Percentiles rank a stretch among this genome's conserved stretches.
Evolutionary conservation across 768 basidiomycete species (phyloP).

Genomic region (Lactifluus pinguis): DNA sequence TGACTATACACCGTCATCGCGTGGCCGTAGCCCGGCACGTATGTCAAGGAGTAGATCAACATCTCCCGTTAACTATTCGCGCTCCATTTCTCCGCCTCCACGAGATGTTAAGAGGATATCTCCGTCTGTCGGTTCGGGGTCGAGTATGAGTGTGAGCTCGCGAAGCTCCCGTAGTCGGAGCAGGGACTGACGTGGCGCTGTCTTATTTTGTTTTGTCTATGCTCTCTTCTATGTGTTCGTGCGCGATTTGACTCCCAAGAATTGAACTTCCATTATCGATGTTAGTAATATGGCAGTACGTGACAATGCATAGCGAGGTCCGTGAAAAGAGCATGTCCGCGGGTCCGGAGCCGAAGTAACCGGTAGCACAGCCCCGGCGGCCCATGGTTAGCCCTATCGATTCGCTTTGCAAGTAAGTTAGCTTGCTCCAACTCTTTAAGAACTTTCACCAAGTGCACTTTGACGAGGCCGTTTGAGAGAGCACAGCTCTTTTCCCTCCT

Average conservation of each 20-base stretch:
- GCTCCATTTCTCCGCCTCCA: slow-evolving; percentile 16
- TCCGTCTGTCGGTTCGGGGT: slow-evolving; percentile 18
- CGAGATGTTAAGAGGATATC: slow-evolving; percentile 7
- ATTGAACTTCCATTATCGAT: neutral
- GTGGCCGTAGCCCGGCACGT: neutral
- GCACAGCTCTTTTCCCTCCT: too few species aligned
- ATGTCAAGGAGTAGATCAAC: slow-evolving; percentile 11
- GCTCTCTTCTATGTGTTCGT: neutral
- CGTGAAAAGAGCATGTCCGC: neutral
- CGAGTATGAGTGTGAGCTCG: slow-evolving; percentile 21
- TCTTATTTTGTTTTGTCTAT: neutral
- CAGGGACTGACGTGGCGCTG: slow-evolving; percentile 11
- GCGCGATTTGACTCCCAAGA: neutral
- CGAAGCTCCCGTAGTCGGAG: slow-evolving; percentile 19
- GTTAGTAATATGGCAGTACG: neutral
- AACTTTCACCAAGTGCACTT: too few species aligned
- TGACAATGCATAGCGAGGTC: neutral
- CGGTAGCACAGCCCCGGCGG: neutral
- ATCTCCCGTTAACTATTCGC: slow-evolving; percentile 12
- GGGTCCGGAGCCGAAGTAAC: neutral
- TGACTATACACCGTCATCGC: slow-evolving; percentile 10
- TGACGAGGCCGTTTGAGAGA: too few species aligned
- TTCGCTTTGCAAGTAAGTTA: too few species aligned
- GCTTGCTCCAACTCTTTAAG: too few species aligned
- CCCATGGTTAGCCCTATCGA: too few species aligned